Evolutionary conservation across 441 rosid genomes (phyloP), one percentile per base, ranked within the genome.

Genomic region (Pelargonium cotyledonis): DNA sequence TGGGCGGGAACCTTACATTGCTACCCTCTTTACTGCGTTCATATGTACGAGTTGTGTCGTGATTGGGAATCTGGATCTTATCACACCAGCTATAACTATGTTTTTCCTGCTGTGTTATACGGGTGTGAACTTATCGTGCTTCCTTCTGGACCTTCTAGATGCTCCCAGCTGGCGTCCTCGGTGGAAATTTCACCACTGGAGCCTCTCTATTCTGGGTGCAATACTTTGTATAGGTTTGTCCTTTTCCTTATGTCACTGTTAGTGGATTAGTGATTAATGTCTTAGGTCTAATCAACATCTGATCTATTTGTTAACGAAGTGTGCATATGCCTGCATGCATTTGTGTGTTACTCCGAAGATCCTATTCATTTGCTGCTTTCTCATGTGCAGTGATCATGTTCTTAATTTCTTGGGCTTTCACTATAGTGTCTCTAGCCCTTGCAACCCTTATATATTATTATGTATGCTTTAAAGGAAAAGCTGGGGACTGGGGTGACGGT

Each of bases 121-220:
- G 60, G 99, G 99, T 63, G 99, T 95, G 79, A 95, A 95, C 85
- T 81, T 95, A 85, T 95, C 98, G 72, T 95, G 99, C 86, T 95
- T 92, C 87, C 97, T 95, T 77, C 87, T 95, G 67, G 99, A 92
- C 81, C 95, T 95, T 84, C 89, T 95, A 47, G 99, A 95, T 85
- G 98, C 99, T 78, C 99, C 99, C 68, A 95, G 99, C 82, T 95
- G 99, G 99, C 97, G 97, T 71, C 99, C 99, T 65, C 84, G 99
- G 77, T 95, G 99, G 98, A 92, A 95, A 77, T 88, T 92, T 82
- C 99, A 92, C 84, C 99, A 92, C 51, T 95, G 99, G 99, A 89
- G 96, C 83, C 86, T 92, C 67, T 95, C 99, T 53, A 86, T 95
- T 76, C 89, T 95, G 40, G 98, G 99, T 74, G 98, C 99, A 63